Base-by-base conservation (phyloP, 257 asterid species). In the Solanum lycopersicoides region DNA sequence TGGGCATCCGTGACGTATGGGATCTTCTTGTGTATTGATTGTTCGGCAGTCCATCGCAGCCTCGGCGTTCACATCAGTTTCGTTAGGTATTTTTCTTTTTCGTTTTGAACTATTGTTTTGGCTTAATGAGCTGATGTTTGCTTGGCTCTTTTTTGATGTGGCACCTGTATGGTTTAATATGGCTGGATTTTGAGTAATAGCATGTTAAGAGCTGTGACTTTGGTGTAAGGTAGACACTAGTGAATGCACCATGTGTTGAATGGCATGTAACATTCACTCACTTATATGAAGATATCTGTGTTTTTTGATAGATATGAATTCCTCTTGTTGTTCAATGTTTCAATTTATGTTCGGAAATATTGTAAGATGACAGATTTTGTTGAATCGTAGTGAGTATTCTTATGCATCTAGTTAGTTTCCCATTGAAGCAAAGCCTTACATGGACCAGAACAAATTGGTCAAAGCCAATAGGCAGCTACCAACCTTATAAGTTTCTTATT, bases 1-100 rank as follows among this genome's bases (percentile, higher is more conserved):
- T 97, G 99, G 99, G 99, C 99, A 72, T 97, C 99, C 37, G 98
- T 97, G 85, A 91, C 99, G 30, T 97, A 95, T 90, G 99, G 99
- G 93, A 95, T 97, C 92, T 97, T 95, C 89, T 92, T 97, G 83
- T 97, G 99, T 89, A 93, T 97, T 60, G 99, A 97, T 91, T 97
- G 98, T 91, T 97, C 99, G 39, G 97, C 98, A 9, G 92, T 88
- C 80, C 99, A 97, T 90, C 98, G 99, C 47, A 95, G 97, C 91
- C 97, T 97, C 41, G 99, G 98, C 86, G 99, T 97, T 60, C 99
- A 97, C 87, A 88, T 97, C 90, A 97, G 99, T 90, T 97, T 97
- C 72, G 98, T 95, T 69, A 95, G 99, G 99, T 97, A 80, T 15
- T 44, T 15, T 9, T 45, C 30, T 75, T 77, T 73, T 44, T 28